Conservation (phyloP, 192 early-diverging fungal genomes). For the Endogone sp. region DNA sequence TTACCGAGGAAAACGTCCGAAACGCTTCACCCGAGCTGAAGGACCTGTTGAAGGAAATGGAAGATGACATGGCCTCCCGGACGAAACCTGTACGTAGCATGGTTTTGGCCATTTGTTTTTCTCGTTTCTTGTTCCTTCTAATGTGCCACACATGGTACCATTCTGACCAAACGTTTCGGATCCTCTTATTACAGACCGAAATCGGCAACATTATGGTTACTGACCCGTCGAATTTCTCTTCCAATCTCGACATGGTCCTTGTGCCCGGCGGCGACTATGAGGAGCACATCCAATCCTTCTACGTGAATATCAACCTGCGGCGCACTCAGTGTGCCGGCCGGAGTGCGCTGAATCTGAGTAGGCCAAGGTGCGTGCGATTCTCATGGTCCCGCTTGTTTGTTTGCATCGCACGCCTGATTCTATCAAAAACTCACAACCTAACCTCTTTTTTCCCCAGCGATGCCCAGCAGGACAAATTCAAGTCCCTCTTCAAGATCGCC, state of each 20-base stretch:
- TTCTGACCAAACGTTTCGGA: background rate
- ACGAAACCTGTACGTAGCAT: conserved; percentile 27
- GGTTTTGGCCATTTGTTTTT: background rate
- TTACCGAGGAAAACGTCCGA: conserved; percentile 24
- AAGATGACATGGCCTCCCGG: conserved; percentile 17
- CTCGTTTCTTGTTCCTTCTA: background rate
- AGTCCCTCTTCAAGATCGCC: conserved; percentile 42
- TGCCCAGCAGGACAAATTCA: conserved; percentile 49
- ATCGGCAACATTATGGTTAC: conserved; percentile 42
- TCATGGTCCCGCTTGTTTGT: background rate
- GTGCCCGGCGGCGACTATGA: conserved; percentile 50
- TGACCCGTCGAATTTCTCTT: conserved; percentile 39
- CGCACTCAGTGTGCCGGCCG: conserved; percentile 46
- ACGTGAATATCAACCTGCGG: conserved; percentile 46
- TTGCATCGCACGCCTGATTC: no score
- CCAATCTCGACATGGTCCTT: conserved; percentile 43
- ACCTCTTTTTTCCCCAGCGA: no score
- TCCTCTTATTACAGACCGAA: conserved; percentile 31
- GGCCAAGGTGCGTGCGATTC: conserved; percentile 32
- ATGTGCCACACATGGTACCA: no score
- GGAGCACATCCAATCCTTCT: conserved; percentile 34
- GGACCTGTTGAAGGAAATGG: conserved; percentile 14
- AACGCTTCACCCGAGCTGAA: conserved; percentile 24
- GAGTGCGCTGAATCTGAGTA: conserved; percentile 42
- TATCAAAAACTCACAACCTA: no score